Evolutionary conservation across 2,329 filamentous ascomycete species (phyloP).

Genomic region (Ascochyta lentis): DNA sequence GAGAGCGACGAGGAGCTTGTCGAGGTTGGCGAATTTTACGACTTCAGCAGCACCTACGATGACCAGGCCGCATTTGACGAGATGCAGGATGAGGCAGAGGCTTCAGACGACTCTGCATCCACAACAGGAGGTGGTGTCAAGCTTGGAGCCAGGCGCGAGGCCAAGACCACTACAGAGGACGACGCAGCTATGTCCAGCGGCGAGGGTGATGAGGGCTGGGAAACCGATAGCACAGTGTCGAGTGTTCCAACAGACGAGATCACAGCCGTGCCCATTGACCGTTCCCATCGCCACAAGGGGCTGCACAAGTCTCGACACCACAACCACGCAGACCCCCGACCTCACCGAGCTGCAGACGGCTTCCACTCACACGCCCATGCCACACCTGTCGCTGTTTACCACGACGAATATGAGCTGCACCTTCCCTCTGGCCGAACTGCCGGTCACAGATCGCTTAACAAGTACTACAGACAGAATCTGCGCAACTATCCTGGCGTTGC

Average conservation of each 20-base stretch:
- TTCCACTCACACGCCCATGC: constrained; percentile 81
- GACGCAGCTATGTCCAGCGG: constrained; percentile 53
- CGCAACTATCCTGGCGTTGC: constrained; percentile 80
- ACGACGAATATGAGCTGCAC: constrained; percentile 93
- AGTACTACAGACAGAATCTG: constrained; percentile 93
- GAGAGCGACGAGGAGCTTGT: constrained; percentile 87
- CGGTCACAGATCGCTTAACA: constrained; percentile 85
- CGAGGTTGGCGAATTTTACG: constrained; percentile 94
- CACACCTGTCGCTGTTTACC: constrained; percentile 78
- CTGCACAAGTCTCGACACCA: constrained; percentile 78
- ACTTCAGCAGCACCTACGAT: constrained; percentile 94
- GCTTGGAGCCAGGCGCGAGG: constrained; percentile 67
- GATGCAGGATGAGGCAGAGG: constrained; percentile 51
- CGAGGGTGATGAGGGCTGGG: constrained; percentile 83
- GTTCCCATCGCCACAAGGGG: constrained; percentile 73
- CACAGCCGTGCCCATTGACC: constrained; percentile 77
- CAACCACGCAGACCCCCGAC: constrained; percentile 71
- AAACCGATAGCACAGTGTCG: constrained; percentile 88
- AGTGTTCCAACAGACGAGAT: constrained; percentile 87
- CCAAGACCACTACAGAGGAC: constrained; percentile 48
- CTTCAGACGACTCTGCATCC: constrained; percentile 55
- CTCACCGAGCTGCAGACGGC: constrained; percentile 76
- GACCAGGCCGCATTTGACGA: constrained; percentile 72
- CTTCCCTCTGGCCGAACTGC: constrained; percentile 88
- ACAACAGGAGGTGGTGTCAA: constrained; percentile 68